Evolutionary conservation across 225 moss, liverwort and hornwort genomes (phyloP), one percentile per base, ranked within the genome.

Genomic region (Ulota crispa): DNA sequence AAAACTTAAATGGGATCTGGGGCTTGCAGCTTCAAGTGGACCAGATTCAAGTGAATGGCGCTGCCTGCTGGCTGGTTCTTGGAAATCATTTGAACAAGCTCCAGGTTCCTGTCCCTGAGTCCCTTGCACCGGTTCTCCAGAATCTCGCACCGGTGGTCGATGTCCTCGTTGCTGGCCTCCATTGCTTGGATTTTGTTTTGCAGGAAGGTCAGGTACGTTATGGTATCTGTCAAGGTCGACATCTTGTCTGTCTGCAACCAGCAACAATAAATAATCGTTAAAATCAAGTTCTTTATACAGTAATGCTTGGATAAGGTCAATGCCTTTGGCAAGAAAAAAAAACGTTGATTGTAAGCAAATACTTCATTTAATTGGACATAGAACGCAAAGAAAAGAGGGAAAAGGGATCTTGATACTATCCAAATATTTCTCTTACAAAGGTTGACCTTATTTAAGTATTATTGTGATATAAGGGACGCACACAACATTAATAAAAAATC

Each of bases 181-280:
- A 94, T 64, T 21, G 89, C 82, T 57, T 83, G 34, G 36, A 91
- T 72, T 77, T 87, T 86, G 8, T 50, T 59, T 88, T 83, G 83
- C 60, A 96, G 81, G 4, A 89, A 60, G 34, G 89, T 86, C 36
- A 96, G 83, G 70, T 93, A 91, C 2, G 81, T 59, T 16, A 94
- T 94, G 6, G 96, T 83, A 47, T 96, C 94, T 62, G 47, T 70
- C 90, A 54, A 92, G 53, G 64, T 93, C 15, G 93, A 94, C 11
- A 93, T 91, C 82, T 94, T 89, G 71, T 96, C 96, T 45, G 85
- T 87, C 96, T 96, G 94, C 27, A 77, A 20, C 4, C 34, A 43
- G 6, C 50, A 1, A 9, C 39, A 39, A 9, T 3, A 13, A 14
- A 43, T 12, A 43, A 12, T 13, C 14, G 13, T 3, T 3, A 43